Evolutionary conservation across 164 flowering plant species (phyloP), one percentile per base, ranked within the genome.

Genomic region (Kingdonia uniflora): DNA sequence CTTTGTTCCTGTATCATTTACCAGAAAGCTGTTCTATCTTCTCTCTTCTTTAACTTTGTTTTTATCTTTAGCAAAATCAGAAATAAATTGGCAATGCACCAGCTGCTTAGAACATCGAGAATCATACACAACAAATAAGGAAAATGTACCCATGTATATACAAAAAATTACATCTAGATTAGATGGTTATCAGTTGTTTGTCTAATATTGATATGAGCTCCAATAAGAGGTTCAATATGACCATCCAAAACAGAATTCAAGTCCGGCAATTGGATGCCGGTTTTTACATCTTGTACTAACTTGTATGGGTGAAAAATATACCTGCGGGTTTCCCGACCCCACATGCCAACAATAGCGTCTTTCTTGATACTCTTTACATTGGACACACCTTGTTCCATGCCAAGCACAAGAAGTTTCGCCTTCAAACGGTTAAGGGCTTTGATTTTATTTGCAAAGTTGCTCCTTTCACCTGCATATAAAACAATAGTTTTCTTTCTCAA

Each of bases 381-480:
- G 7, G 71, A 57, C 14, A 80, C 74, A 38, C 80, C 76, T 63
- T 79, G 86, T 43, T 81, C 81, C 41, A 19, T 51, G 22, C 85
- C 74, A 29, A 70, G 59, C 12, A 79, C 70, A 14, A 76, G 73
- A 29, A 86, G 85, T 53, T 75, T 89, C 33, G 88, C 86, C 61
- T 84, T 86, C 69, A 89, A 63, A 25, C 92, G 76, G 51, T 84
- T 80, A 20, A 86, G 77, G 47, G 95, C 92, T 67, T 82, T 86
- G 23, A 82, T 75, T 76, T 78, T 78, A 64, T 86, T 89, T 0
- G 87, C 82, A 68, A 85, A 80, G 37, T 44, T 66, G 73, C 69
- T 89, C 66, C 97, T 78, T 71, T 89, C 97, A 68, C 91, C 97
- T 89, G 77, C 60, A 58, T 1, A 55, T 15, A 55, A 54, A 24